Evolutionary conservation across 2,329 filamentous ascomycete genomes (phyloP).

Genomic region (Colletotrichum trifolii): DNA sequence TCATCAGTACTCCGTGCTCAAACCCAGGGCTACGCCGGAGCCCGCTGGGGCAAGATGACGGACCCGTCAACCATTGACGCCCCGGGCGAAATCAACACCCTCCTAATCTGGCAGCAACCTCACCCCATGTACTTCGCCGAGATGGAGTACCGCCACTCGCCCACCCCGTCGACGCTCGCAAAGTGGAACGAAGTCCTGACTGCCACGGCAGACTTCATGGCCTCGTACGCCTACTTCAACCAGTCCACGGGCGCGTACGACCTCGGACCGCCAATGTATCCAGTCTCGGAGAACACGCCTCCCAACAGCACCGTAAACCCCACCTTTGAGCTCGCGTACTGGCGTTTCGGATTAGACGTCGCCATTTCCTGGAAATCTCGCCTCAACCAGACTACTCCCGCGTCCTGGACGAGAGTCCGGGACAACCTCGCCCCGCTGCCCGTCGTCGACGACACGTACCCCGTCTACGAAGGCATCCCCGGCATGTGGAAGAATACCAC

Average conservation of each 20-base stretch:
- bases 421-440: conserved; percentile 66
- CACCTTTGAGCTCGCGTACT: conserved; percentile 70
- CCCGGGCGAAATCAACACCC: conserved; percentile 69
- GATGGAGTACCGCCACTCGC: conserved; percentile 60
- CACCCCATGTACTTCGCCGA: conserved; percentile 71
- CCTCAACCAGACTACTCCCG: conserved; percentile 55
- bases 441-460: conserved; percentile 59
- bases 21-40: conserved; percentile 55
- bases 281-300: conserved; percentile 66
- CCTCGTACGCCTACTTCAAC: conserved; percentile 66
- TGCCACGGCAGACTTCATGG: conserved; percentile 69
- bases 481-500: conserved; percentile 55
- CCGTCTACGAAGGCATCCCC: conserved; percentile 61
- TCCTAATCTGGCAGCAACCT: conserved; percentile 72
- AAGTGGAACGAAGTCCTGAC: conserved; percentile 65
- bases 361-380: conserved; percentile 64
- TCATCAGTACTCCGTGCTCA: conserved; percentile 51
- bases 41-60: conserved; percentile 54
- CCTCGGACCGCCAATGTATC: conserved; percentile 57
- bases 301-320: conserved; percentile 68
- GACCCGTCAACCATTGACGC: conserved; percentile 63
- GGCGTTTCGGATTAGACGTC: conserved; percentile 68
- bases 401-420: conserved; percentile 58
- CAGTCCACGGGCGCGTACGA: conserved; percentile 61
- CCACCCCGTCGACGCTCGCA: conserved; percentile 53